These are phyloP conservation scores for Xylariaceae sp. DNA, from an alignment of 2,329 filamentous ascomycete genomes.

Conservation along the genomic window DNA sequence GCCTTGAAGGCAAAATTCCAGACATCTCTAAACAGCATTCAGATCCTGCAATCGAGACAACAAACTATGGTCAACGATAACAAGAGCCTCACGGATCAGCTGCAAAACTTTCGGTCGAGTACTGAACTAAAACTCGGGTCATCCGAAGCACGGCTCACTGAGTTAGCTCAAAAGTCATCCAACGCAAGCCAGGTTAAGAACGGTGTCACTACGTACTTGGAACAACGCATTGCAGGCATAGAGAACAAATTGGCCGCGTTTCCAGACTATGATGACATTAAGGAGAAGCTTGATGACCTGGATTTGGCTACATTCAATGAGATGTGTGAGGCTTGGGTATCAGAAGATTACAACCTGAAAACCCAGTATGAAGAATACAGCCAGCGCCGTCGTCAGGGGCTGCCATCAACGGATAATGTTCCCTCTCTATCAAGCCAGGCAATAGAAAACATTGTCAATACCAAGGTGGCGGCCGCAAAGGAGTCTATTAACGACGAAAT, in stretches of 20 bases:
- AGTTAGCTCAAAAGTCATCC: background rate
- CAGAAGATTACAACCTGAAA: constrained; percentile 8
- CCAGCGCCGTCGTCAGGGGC: background rate
- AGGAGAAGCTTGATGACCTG: constrained; percentile 15
- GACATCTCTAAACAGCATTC: background rate
- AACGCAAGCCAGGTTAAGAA: background rate
- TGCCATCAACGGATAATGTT: background rate
- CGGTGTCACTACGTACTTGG: background rate
- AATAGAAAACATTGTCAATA: constrained; percentile 4
- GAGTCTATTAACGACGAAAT: constrained; percentile 2
- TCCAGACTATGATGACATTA: constrained; percentile 9
- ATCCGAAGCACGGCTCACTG: background rate
- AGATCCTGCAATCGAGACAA: constrained; percentile 7
- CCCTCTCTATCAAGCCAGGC: background rate
- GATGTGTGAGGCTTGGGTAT: constrained; percentile 13
- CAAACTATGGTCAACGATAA: constrained; percentile 3
- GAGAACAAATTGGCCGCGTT: constrained; percentile 6
- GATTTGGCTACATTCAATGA: constrained; percentile 10
- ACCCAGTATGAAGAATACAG: constrained; percentile 10
- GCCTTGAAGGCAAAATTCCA: background rate
- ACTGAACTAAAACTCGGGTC: background rate
- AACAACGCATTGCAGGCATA: constrained; percentile 6
- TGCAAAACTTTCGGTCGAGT: constrained; percentile 1
- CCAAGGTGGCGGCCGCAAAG: constrained; percentile 3
- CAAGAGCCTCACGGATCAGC: constrained; percentile 7